Percentiles rank a stretch among this genome's conserved stretches.
phyloP scores from a whole-genome alignment of 768 basidiomycete species.

The Fomitopsis serialis region DNA sequence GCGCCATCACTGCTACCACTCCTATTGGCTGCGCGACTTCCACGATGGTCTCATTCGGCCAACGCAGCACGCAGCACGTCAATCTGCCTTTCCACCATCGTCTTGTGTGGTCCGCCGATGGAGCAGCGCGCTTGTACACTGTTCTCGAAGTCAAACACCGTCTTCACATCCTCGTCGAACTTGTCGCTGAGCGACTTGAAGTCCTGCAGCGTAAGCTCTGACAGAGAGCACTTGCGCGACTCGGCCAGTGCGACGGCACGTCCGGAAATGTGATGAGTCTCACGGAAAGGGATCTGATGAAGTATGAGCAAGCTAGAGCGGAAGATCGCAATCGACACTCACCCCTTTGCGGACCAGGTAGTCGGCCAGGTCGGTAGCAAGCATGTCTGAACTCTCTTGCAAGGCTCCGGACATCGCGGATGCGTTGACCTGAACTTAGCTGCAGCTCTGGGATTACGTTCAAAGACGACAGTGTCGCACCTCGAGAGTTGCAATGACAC shows the following conservation, averaged over 20 bases:
- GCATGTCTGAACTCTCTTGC: conserved; percentile 77
- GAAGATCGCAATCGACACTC: conserved; percentile 27
- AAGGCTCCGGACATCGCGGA: conserved; percentile 87
- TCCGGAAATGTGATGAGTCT: conserved; percentile 97
- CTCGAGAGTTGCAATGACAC: conserved; percentile 86
- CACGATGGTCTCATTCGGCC: conserved; percentile 4
- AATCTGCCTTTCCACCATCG: conserved; percentile 85
- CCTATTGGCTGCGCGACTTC: background rate
- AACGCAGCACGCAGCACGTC: conserved; percentile 63
- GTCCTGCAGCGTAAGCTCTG: conserved; percentile 75
- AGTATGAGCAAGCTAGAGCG: conserved; percentile 4
- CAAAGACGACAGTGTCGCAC: conserved; percentile 36
- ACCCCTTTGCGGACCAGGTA: conserved; percentile 99
- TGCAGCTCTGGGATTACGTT: background rate
- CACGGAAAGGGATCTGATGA: conserved; percentile 88
- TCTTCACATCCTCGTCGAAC: conserved; percentile 77
- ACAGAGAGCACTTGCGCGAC: conserved; percentile 70
- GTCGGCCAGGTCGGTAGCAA: conserved; percentile 98
- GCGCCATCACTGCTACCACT: too few relatives aligned
- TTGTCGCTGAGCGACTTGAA: conserved; percentile 69
- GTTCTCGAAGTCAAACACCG: conserved; percentile 92
- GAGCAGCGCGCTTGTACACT: conserved; percentile 90
- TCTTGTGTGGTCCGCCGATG: conserved; percentile 85
- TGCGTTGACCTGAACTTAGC: conserved; percentile 63
- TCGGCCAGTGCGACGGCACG: conserved; percentile 95